Evolutionary conservation across 2,329 filamentous ascomycete species (phyloP), one percentile per base, ranked within the genome.

Genomic region (Botryotinia globosa): DNA sequence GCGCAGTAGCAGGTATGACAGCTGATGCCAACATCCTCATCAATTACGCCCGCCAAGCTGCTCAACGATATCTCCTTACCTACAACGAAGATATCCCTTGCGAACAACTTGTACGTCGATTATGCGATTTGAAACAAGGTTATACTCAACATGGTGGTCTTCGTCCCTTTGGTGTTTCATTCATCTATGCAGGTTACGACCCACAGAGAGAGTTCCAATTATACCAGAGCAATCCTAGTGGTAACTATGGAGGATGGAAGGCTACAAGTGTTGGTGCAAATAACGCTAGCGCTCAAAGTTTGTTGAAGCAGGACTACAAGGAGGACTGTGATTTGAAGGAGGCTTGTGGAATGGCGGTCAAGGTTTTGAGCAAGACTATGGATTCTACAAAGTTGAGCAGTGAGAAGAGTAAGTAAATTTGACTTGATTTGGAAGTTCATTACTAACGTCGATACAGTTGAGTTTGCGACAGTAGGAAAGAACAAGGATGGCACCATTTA

Each of bases 61-160:
- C 96, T 79, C 96, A 99, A 86, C 90, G 92, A 81, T 98, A 99
- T 85, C 95, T 99, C 82, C 90, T 97, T 78, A 99, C 95, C 80
- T 99, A 99, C 88, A 97, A 98, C 87, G 94, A 98, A 91, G 96
- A 99, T 82, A 99, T 99, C 77, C 96, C 96, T 74, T 99, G 96
- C 86, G 96, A 99, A 84, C 96, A 99, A 85, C 93, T 99, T 73
- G 96, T 99, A 75, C 94, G 96, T 80, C 90, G 94, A 79, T 88
- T 99, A 80, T 99, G 97, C 85, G 96, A 99, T 86, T 86, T 98
- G 78, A 99, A 99, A 88, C 96, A 99, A 85, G 95, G 96, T 75
- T 99, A 99, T 86, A 99, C 96, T 77, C 96, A 99, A 83, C 96
- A 98, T 81, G 96, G 96, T 88, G 96, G 96, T 86, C 92, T 99